phyloP scores from a whole-genome alignment of 164 flowering plant genomes.

The Cinnamomum chago region DNA sequence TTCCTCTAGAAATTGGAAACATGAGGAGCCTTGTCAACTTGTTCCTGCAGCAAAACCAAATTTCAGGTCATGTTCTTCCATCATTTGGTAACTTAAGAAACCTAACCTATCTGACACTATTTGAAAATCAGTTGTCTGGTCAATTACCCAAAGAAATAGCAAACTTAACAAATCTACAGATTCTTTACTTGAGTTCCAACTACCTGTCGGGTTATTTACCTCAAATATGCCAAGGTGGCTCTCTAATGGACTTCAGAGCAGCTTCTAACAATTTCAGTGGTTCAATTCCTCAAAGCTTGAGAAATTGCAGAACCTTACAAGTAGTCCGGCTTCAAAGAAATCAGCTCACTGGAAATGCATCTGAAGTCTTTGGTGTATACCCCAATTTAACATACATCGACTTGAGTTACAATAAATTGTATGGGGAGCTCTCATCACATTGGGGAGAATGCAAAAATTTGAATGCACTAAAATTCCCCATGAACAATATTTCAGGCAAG shows the following conservation, averaged over 20 bases:
- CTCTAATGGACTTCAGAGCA: constrained; percentile 11
- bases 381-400: constrained; percentile 9
- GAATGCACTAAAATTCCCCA: neutral
- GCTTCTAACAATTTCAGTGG: constrained; percentile 12
- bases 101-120: neutral
- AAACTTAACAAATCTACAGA: neutral
- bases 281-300: constrained; percentile 18
- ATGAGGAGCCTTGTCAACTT: no score
- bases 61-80: constrained; percentile 16
- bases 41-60: neutral
- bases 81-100: constrained; percentile 16
- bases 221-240: constrained; percentile 12
- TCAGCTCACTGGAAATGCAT: constrained; percentile 15
- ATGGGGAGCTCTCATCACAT: constrained; percentile 1
- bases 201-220: constrained; percentile 4
- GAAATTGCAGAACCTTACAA: constrained; percentile 13
- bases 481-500: neutral
- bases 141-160: neutral
- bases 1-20: no score
- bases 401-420: neutral
- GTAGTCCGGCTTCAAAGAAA: constrained; percentile 17
- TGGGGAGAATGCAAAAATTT: neutral
- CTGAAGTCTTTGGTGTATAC: constrained; percentile 14
- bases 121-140: no score
- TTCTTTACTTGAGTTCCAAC: neutral